phyloP scores from a whole-genome alignment of 176 grass and related monocot genomes.

The Melocanna baccifera region DNA sequence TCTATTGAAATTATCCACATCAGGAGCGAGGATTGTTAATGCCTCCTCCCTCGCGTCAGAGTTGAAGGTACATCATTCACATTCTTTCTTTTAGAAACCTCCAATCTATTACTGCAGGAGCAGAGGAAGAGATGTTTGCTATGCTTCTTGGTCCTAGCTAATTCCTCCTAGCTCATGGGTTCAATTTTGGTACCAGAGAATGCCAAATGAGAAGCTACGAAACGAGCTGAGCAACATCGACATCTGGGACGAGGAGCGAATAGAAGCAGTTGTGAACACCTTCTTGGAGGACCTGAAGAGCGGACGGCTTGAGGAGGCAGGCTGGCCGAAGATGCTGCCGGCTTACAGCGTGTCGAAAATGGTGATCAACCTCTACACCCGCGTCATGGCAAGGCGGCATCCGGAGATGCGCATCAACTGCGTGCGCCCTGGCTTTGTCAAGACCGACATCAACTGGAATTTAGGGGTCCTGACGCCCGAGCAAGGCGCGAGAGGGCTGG shows the following conservation, averaged over 20 bases:
- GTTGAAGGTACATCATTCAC: constrained; percentile 38
- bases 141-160: too few species aligned
- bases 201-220: constrained; percentile 61
- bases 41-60: constrained; percentile 61
- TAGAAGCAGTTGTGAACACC: constrained; percentile 22
- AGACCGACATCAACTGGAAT: constrained; percentile 35
- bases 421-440: too few species aligned
- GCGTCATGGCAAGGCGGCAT: constrained; percentile 47
- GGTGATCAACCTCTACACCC: constrained; percentile 54
- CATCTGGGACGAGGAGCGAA: constrained; percentile 41
- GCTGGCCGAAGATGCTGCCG: constrained; percentile 69
- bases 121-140: too few species aligned
- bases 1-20: constrained; percentile 54
- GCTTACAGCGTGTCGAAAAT: constrained; percentile 71
- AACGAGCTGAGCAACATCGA: constrained; percentile 31
- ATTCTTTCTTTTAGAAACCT: too few species aligned
- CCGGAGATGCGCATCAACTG: constrained; percentile 51
- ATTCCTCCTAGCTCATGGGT: too few species aligned
- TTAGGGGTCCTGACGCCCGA: constrained; percentile 44
- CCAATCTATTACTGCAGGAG: too few species aligned
- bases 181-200: constrained; percentile 39
- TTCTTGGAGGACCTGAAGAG: constrained; percentile 53
- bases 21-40: constrained; percentile 67
- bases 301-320: constrained; percentile 13
- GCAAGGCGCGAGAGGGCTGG: constrained; percentile 59